Conservation (phyloP, 2,329 filamentous ascomycete genomes). For the Cercospora nicotianae region DNA sequence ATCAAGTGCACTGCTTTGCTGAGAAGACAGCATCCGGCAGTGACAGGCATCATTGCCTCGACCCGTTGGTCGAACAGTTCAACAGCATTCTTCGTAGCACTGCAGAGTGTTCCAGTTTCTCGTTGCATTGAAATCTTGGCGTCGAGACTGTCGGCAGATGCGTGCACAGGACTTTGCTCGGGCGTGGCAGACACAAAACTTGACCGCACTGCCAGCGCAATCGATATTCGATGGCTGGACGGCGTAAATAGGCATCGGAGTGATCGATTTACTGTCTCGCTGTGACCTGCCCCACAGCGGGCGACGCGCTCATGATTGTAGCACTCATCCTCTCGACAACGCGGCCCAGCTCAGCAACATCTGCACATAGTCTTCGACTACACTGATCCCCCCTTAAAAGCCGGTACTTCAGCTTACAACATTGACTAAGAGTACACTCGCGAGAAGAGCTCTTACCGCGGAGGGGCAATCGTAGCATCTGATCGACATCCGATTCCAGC, state of each 20-base stretch:
- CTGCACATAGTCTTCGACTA: neutral
- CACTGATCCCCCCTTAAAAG: neutral
- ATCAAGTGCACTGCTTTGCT: neutral
- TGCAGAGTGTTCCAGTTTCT: neutral
- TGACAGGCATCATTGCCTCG: neutral
- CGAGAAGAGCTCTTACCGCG: neutral
- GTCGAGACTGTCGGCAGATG: neutral
- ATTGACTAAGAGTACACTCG: neutral
- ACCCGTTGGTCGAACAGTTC: neutral
- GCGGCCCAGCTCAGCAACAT: neutral
- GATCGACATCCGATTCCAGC: neutral
- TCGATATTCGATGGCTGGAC: neutral
- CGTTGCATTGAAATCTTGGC: neutral
- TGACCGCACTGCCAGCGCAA: neutral
- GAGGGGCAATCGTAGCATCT: neutral
- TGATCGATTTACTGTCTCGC: neutral
- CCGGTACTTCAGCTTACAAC: neutral
- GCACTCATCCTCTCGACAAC: neutral
- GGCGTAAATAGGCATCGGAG: neutral
- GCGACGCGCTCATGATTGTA: neutral
- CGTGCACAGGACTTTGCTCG: neutral
- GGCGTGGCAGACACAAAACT: neutral
- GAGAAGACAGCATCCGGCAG: neutral
- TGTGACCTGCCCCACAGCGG: neutral
- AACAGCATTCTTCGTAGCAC: neutral